A percentile compares a stretch with the other conserved stretches of the same genome.
These are phyloP conservation scores for Cercospora janseana DNA, from an alignment of 2,329 filamentous ascomycete species.

Conservation along the genomic window DNA sequence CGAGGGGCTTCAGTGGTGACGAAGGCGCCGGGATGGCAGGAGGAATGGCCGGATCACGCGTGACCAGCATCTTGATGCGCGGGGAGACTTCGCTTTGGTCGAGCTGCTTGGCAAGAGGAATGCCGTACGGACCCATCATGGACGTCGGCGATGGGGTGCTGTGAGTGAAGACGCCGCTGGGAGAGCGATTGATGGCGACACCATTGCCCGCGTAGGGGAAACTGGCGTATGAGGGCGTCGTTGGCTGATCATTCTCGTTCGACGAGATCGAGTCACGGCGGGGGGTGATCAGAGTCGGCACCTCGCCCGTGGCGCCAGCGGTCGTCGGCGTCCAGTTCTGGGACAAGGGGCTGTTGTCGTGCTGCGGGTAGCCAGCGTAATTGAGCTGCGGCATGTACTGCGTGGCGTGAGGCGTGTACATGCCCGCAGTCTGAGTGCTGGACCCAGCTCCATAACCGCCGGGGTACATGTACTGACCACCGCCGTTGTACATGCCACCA, in stretches of 20 bases:
- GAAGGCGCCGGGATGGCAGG: slow-evolving; percentile 84
- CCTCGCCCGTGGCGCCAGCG: slow-evolving; percentile 47
- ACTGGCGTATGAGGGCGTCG: slow-evolving; percentile 48
- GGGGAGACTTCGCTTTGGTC: slow-evolving; percentile 45
- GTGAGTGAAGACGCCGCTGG: slow-evolving; percentile 49
- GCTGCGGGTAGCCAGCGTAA: slow-evolving; percentile 47
- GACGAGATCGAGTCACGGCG: slow-evolving; percentile 54
- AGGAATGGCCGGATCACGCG: slow-evolving; percentile 79
- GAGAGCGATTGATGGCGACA: slow-evolving; percentile 51
- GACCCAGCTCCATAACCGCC: slow-evolving; percentile 31
- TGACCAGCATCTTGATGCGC: slow-evolving; percentile 46
- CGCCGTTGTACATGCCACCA: slow-evolving; percentile 35
- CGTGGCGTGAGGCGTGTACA: slow-evolving; percentile 47
- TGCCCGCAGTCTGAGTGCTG: slow-evolving; percentile 39
- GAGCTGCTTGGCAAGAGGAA: slow-evolving; percentile 39
- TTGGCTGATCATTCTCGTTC: slow-evolving; percentile 53
- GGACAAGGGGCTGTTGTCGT: slow-evolving; percentile 49
- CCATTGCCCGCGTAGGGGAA: slow-evolving; percentile 44
- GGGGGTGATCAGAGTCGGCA: slow-evolving; percentile 52
- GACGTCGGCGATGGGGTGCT: slow-evolving; percentile 53
- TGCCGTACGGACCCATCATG: slow-evolving; percentile 46
- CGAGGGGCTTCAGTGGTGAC: slow-evolving; percentile 83
- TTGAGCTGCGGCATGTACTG: slow-evolving; percentile 45
- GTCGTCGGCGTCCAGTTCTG: slow-evolving; percentile 46
- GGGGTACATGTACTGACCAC: slow-evolving; percentile 36